Percentiles rank a stretch among this genome's conserved stretches.
Evolutionary conservation across 2,329 filamentous ascomycete genomes (phyloP).

Genomic region (Blastomyces percursus): DNA sequence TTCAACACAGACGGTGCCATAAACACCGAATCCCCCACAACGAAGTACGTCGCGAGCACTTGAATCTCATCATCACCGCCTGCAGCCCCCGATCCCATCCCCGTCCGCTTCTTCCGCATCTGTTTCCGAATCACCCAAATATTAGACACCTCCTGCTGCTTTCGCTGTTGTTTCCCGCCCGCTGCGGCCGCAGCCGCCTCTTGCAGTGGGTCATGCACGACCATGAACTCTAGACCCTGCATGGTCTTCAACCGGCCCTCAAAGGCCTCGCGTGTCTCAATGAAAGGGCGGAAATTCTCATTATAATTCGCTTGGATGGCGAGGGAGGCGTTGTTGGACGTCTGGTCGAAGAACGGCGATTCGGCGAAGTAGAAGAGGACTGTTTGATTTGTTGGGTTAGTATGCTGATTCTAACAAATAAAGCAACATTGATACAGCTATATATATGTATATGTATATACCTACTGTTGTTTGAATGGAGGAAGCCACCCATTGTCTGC

Average conservation of each 20-base stretch:
- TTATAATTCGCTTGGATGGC: conserved; percentile 43
- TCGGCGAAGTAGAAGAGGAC: conserved; percentile 52
- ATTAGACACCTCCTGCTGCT: conserved; percentile 37
- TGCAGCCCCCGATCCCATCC: conserved; percentile 7
- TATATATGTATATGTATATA: neutral
- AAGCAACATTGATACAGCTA: neutral
- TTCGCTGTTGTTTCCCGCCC: conserved; percentile 13
- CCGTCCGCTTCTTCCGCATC: conserved; percentile 36
- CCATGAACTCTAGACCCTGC: conserved; percentile 49
- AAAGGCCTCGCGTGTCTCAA: conserved; percentile 46
- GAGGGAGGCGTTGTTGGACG: conserved; percentile 49
- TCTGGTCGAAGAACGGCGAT: conserved; percentile 53
- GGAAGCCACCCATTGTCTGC: conserved; percentile 36
- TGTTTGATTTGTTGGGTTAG: conserved; percentile 16
- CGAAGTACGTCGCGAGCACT: conserved; percentile 48
- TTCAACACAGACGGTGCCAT: conserved; percentile 52
- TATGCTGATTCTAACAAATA: neutral
- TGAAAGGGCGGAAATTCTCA: conserved; percentile 38
- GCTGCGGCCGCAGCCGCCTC: conserved; percentile 23
- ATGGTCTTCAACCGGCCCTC: conserved; percentile 45
- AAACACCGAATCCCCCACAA: conserved; percentile 50
- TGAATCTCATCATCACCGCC: conserved; percentile 38
- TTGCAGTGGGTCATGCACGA: conserved; percentile 46
- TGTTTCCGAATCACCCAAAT: conserved; percentile 54
- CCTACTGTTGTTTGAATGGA: conserved; percentile 37